Evolutionary conservation across 1,284 basidiomycete species (phyloP), one percentile per base, ranked within the genome.

Genomic region (Thecaphora thlaspeos): DNA sequence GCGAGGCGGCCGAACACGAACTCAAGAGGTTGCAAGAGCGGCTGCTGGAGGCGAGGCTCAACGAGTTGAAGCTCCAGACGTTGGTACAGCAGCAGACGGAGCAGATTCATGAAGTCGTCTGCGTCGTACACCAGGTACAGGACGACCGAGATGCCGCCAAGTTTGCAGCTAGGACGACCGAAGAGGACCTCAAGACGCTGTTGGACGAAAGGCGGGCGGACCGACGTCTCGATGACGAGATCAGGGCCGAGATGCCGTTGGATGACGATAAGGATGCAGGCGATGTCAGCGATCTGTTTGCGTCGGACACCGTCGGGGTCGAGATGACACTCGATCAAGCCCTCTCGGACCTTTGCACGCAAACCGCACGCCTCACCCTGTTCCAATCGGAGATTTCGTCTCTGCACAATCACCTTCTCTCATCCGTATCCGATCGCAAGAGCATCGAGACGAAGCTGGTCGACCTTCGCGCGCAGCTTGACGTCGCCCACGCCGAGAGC

Each of bases 111-210:
- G 57, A 65, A 22, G 54, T 65, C 10, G 58, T 57, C 14, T 53
- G 47, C 10, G 57, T 61, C 43, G 58, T 61, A 51, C 57, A 53
- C 40, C 62, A 65, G 47, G 55, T 65, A 0, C 58, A 65, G 34
- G 51, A 61, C 17, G 62, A 65, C 19, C 52, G 62, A 1, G 62
- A 65, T 32, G 37, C 55, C 11, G 55, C 51, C 41, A 60, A 61
- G 18, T 44, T 47, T 42, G 44, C 56, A 4, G 61, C 47, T 5
- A 24, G 46, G 3, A 32, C 39, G 4, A 45, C 36, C 9, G 32
- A 46, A 9, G 14, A 24, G 4, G 44, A 46, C n/a, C 21, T 46
- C 4, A 21, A 38, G 4, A 4, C 22, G 34, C 12, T 39, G 19
- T 5, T 26, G 34, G 19, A 11, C 4, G 44, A 46, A 23, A 21